A percentile compares a stretch with the other conserved stretches of the same genome.
These are phyloP conservation scores for Globisporangium perplexum DNA, from an alignment of 352 stramenopile species.

Conservation along the genomic window DNA sequence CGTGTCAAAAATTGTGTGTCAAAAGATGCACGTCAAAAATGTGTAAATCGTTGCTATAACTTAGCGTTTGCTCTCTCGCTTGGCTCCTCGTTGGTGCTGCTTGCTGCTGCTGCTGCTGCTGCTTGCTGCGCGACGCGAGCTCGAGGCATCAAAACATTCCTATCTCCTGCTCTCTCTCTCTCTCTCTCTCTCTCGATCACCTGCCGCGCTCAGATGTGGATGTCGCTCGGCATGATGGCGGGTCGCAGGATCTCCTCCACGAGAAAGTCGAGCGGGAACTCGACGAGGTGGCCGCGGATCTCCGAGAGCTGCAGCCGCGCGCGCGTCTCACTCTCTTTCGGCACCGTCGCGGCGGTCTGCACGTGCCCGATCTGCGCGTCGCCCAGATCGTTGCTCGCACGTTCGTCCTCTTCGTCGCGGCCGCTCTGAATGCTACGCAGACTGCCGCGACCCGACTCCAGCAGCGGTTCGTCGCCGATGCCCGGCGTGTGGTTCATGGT, in stretches of 20 bases:
- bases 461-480: conserved; percentile 37
- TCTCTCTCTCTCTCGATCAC: not conserved
- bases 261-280: conserved; percentile 83
- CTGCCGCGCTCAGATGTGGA: conserved; percentile 67
- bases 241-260: conserved; percentile 81
- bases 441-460: conserved; percentile 51
- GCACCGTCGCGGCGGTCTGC: conserved; percentile 76
- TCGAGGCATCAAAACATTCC: conserved; percentile 3
- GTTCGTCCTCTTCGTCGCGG: conserved; percentile 25
- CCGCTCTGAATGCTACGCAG: conserved; percentile 25
- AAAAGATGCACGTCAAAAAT: too few species aligned
- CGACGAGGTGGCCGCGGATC: conserved; percentile 80
- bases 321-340: conserved; percentile 66
- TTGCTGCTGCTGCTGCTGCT: too few species aligned
- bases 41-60: conserved; percentile 1
- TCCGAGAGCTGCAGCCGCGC: conserved; percentile 69
- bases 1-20: not conserved
- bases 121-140: not conserved
- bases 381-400: conserved; percentile 40
- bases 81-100: too few species aligned
- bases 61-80: not conserved
- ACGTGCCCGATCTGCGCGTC: conserved; percentile 83
- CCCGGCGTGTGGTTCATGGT: conserved; percentile 20
- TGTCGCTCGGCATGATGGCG: conserved; percentile 71
- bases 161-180: not conserved